Evolutionary conservation across 352 stramenopile species (phyloP), one percentile per base, ranked within the genome.

Genomic region (Globisporangium yorkense): DNA sequence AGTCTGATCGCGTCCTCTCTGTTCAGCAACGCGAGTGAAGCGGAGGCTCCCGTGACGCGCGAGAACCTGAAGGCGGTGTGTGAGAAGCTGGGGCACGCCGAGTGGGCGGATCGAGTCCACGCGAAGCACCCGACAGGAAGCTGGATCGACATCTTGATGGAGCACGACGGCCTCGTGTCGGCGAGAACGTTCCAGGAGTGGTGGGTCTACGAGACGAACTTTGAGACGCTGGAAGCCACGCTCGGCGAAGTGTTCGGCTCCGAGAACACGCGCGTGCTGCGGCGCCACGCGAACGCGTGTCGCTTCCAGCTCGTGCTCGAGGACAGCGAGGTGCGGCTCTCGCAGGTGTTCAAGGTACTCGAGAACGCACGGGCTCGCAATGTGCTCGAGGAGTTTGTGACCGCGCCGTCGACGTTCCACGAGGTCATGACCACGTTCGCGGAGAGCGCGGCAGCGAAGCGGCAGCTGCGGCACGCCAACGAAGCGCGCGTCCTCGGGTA

Each of bases 271-370:
- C 45, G 51, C 6, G 33, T 68, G 62, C 40, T 68, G 43, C 52
- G 56, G 5, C 57, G 62, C 16, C 45, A 68, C 21, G 56, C 51
- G 9, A 6, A 39, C 12, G 16, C 57, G 7, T 65, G 62, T 21
- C 62, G 57, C 20, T 68, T 65, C 37, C 62, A 68, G 35, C 41
- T 68, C 43, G 45, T 53, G 15, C 45, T 68, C 13, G 57, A 64
- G n/a, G 62, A 65, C 51, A 24, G 40, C 20, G 57, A 68, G 31
- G 44, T 68, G 7, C 52, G 57, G 53, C 56, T 68, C 20, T 68
- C 62, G 51, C 62, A 68, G 41, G 62, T 68, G n/a, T 68, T 68
- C 57, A 68, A 68, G 45, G 48, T 64, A 47, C 54, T 68, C 20
- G 62, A 68, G 53, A 51, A 18, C 10, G 57, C 52, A 18, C 59